Conservation (phyloP, 306 rosid genomes). For the Sicyos baderoa region DNA sequence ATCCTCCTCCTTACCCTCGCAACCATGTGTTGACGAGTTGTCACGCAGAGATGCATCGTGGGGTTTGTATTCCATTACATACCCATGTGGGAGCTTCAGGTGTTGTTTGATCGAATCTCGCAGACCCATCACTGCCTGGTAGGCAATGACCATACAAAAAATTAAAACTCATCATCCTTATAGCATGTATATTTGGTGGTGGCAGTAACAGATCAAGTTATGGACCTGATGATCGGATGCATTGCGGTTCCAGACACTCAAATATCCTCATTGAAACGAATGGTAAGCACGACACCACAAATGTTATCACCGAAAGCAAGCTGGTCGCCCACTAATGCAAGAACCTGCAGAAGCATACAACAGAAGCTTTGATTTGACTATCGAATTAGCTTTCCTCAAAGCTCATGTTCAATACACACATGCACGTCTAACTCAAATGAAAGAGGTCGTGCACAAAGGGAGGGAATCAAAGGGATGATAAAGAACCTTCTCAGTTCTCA, state of each 20-base stretch:
- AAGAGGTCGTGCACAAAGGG: background rate
- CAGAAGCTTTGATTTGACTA: background rate
- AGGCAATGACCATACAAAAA: background rate
- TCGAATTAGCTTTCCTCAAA: background rate
- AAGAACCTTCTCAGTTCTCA: background rate
- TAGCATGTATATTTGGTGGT: background rate
- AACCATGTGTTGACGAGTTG: no score
- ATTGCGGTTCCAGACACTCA: constrained; percentile 84
- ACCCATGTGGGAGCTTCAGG: constrained; percentile 83
- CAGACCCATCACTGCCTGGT: constrained; percentile 72
- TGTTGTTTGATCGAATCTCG: constrained; percentile 83
- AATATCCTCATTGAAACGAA: constrained; percentile 89
- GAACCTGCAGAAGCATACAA: constrained; percentile 44
- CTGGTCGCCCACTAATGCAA: constrained; percentile 87
- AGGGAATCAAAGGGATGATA: background rate
- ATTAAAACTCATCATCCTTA: background rate
- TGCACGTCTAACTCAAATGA: background rate
- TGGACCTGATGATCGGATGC: constrained; percentile 87
- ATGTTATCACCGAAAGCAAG: constrained; percentile 80
- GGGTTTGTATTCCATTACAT: constrained; percentile 90
- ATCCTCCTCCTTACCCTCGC: no score
- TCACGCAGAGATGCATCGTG: constrained; percentile 63
- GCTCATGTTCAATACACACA: background rate
- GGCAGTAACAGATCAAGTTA: constrained; percentile 5
- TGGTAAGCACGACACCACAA: constrained; percentile 86